A percentile compares a stretch with the other conserved stretches of the same genome.
Conservation (phyloP, 2,329 filamentous ascomycete species). For the Lecanicillium sp. region DNA sequence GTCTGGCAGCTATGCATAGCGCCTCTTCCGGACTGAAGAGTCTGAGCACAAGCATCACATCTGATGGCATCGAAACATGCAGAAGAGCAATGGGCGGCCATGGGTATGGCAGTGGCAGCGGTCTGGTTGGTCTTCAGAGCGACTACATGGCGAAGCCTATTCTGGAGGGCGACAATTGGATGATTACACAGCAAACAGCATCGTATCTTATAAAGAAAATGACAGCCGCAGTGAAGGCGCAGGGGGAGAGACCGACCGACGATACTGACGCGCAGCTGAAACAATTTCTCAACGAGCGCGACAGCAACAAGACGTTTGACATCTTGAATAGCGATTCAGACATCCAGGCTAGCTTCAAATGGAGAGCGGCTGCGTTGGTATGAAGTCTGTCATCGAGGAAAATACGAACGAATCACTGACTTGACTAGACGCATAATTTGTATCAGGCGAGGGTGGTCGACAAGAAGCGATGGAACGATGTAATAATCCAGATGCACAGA, state of each 20-base stretch:
- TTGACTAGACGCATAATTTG: neutral
- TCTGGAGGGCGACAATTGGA: constrained; percentile 78
- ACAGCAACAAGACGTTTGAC: constrained; percentile 69
- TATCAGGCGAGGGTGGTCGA: constrained; percentile 4
- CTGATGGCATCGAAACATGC: constrained; percentile 68
- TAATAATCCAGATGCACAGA: constrained; percentile 9
- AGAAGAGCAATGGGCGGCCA: constrained; percentile 72
- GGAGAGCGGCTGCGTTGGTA: constrained; percentile 62
- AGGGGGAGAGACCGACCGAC: constrained; percentile 50
- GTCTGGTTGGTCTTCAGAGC: constrained; percentile 69
- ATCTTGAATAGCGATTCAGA: constrained; percentile 64
- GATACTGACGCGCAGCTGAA: constrained; percentile 63
- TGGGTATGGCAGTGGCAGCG: constrained; percentile 68
- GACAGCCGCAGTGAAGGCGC: constrained; percentile 47
- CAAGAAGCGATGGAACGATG: constrained; percentile 1
- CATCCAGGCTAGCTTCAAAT: constrained; percentile 67
- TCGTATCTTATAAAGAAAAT: constrained; percentile 65
- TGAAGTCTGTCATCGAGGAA: neutral
- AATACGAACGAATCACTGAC: too few relatives aligned
- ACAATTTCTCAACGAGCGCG: constrained; percentile 57
- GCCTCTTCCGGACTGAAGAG: constrained; percentile 73
- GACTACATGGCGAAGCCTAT: constrained; percentile 67
- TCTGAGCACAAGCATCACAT: constrained; percentile 63
- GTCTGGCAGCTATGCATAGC: constrained; percentile 66
- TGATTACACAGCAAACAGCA: constrained; percentile 74